Evolutionary conservation across 768 basidiomycete genomes (phyloP).

Genomic region (Macrolepiota fuliginosa): DNA sequence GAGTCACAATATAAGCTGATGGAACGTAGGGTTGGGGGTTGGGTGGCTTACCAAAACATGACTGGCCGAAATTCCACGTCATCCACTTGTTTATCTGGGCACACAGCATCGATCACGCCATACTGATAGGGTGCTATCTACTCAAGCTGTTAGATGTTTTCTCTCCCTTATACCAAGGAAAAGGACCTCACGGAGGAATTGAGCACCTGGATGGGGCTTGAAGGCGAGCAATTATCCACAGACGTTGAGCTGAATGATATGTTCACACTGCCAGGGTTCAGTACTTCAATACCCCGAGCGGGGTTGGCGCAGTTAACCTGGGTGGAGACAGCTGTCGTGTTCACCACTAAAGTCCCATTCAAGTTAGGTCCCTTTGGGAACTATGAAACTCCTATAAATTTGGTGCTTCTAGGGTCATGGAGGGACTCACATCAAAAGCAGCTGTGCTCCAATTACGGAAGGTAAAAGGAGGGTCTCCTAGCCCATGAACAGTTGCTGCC

Average conservation of each 20-base stretch:
- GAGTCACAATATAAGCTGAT: not conserved
- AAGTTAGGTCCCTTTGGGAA: slow-evolving; percentile 38
- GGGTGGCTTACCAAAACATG: slow-evolving; percentile 58
- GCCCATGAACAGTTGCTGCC: slow-evolving; percentile 38
- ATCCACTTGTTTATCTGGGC: slow-evolving; percentile 28
- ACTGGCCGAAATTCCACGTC: slow-evolving; percentile 47
- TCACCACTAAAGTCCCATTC: slow-evolving; percentile 51
- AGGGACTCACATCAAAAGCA: slow-evolving; percentile 42
- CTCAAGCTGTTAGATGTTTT: not conserved
- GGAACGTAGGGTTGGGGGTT: not conserved
- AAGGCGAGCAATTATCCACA: slow-evolving; percentile 40
- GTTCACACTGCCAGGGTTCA: slow-evolving; percentile 16
- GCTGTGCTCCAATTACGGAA: slow-evolving; percentile 49
- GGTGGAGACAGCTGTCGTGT: slow-evolving; percentile 51
- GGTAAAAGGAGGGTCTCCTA: slow-evolving; percentile 62
- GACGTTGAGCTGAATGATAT: slow-evolving; percentile 45
- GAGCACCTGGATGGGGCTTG: slow-evolving; percentile 29
- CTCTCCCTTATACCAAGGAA: not conserved
- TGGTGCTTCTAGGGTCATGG: not conserved
- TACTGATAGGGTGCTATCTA: slow-evolving; percentile 45
- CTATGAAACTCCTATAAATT: slow-evolving; percentile 24
- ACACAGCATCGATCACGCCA: slow-evolving; percentile 39
- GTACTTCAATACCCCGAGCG: slow-evolving; percentile 20
- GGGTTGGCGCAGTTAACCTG: slow-evolving; percentile 46
- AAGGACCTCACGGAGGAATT: slow-evolving; percentile 28